Percentiles rank a stretch among this genome's conserved stretches.
phyloP scores from a whole-genome alignment of 2,329 filamentous ascomycete genomes.

The Eutypa lata region DNA sequence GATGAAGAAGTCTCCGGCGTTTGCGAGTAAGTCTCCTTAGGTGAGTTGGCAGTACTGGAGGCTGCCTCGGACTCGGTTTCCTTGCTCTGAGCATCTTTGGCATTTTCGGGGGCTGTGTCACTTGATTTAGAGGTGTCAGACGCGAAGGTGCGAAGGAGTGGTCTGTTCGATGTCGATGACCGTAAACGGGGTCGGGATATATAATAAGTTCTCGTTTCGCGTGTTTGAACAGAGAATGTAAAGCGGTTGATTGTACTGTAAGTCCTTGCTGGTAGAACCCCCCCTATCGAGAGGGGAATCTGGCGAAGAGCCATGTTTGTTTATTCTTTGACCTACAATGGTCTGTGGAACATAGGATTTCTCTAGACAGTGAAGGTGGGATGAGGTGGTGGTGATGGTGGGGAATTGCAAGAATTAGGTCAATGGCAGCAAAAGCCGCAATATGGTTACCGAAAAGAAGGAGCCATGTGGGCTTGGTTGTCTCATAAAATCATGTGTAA shows the following conservation, averaged over 20 bases:
- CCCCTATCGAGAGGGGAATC: conserved; percentile 6
- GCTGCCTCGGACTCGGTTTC: conserved; percentile 24
- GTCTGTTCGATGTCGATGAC: not conserved
- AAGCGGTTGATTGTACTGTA: conserved; percentile 3
- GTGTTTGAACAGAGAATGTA: conserved; percentile 1
- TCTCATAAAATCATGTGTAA: conserved; percentile 8
- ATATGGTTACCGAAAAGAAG: conserved; percentile 18
- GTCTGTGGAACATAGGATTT: not conserved
- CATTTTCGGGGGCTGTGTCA: conserved; percentile 5
- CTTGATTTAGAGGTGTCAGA: conserved; percentile 11
- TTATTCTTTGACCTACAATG: not conserved
- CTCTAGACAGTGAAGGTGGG: conserved; percentile 1
- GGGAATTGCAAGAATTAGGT: not conserved
- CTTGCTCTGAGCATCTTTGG: conserved; percentile 16
- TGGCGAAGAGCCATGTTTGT: conserved; percentile 19
- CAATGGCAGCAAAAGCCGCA: conserved; percentile 24
- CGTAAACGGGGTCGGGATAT: not conserved
- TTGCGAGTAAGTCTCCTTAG: conserved; percentile 22
- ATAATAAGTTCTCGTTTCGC: conserved; percentile 14
- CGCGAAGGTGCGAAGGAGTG: conserved; percentile 14
- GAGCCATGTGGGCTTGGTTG: conserved; percentile 23
- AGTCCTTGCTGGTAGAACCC: conserved; percentile 3
- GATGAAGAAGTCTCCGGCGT: conserved; percentile 8
- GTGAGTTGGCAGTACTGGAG: conserved; percentile 17
- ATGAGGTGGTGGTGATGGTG: conserved; percentile 5